Evolutionary conservation across 768 basidiomycete species (phyloP).

Genomic region (Gymnopilus dilepis): DNA sequence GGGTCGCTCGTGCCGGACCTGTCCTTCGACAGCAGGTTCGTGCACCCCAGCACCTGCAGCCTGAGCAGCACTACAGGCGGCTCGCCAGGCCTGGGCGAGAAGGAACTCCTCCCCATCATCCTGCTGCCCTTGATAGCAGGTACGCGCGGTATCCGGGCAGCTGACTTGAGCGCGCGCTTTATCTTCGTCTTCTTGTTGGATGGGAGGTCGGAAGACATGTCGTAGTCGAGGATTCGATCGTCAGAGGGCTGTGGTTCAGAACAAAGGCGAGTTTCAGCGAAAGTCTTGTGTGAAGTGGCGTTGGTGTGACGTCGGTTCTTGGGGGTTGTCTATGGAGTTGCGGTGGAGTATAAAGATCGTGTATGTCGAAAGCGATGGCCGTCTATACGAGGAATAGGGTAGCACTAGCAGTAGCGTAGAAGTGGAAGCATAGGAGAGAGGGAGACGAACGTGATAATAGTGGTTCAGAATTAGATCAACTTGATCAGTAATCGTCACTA

Average conservation of each 20-base stretch:
- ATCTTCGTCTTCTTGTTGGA: slow-evolving; percentile 45
- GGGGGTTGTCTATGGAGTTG: too few species aligned
- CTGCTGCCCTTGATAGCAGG: slow-evolving; percentile 42
- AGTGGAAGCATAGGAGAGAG: background rate
- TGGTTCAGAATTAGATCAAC: background rate
- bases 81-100: slow-evolving; percentile 62
- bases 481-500: background rate
- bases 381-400: background rate
- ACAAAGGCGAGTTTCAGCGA: background rate
- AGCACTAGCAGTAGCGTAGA: background rate
- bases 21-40: slow-evolving; percentile 65
- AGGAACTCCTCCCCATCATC: slow-evolving; percentile 33
- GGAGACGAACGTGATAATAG: background rate
- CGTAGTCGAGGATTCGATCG: background rate
- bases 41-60: slow-evolving; percentile 71
- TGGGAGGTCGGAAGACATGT: background rate
- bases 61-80: slow-evolving; percentile 68
- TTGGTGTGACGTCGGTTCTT: background rate
- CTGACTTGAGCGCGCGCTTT: slow-evolving; percentile 62
- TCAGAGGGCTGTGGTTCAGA: background rate
- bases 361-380: too few species aligned
- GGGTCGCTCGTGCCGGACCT: slow-evolving; percentile 78
- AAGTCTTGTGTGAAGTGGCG: background rate
- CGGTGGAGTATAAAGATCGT: too few species aligned
- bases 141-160: slow-evolving; percentile 57